Base-by-base conservation (phyloP, 257 asterid species). In the Ophiorrhiza pumila region DNA sequence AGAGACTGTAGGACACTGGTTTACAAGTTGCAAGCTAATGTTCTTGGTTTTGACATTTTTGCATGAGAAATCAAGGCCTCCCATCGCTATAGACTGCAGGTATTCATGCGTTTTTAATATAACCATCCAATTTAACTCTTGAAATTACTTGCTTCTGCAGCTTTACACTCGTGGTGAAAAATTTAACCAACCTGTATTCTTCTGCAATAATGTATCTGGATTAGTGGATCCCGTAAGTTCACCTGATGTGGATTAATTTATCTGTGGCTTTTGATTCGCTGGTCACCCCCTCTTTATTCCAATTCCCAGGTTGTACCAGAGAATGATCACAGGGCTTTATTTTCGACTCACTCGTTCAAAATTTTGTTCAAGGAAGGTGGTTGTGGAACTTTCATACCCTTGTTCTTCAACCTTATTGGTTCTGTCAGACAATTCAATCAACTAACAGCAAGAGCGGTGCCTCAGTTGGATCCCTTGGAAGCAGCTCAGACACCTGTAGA, bases 351-450 rank as follows among this genome's bases (percentile, higher is more conserved):
- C 35, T 80, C 97, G 29, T 88, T 90, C 90, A 95, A 92, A 87
- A 95, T 95, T 73, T 84, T 95, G 83, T 95, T 95, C 87, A 95
- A 92, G 82, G 99, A 92, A 74, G 99, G 99, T 3, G 99, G 99
- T 23, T 95, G 99, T 86, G 99, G 99, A 74, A 95, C 99, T 41
- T 92, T 92, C 62, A 67, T 95, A 76, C 98, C 99, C 15, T 78
- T 95, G 37, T 92, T 95, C 83, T 89, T 92, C 83, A 92, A 92
- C 86, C 77, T 95, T 60, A 85, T 95, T 39, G 77, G 80, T 32
- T 90, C 96, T 8, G 96, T 95, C 63, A 85, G 98, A 75, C 93
- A 80, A 71, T 83, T 84, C 50, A 87, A 83, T 75, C 92, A 83
- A 74, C 87, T 82, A 56, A 23, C 84, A 5, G 46, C 83, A 42